Evolutionary conservation across 2,329 filamentous ascomycete genomes (phyloP), one percentile per base, ranked within the genome.

Genomic region (Coniochaeta hoffmannii): DNA sequence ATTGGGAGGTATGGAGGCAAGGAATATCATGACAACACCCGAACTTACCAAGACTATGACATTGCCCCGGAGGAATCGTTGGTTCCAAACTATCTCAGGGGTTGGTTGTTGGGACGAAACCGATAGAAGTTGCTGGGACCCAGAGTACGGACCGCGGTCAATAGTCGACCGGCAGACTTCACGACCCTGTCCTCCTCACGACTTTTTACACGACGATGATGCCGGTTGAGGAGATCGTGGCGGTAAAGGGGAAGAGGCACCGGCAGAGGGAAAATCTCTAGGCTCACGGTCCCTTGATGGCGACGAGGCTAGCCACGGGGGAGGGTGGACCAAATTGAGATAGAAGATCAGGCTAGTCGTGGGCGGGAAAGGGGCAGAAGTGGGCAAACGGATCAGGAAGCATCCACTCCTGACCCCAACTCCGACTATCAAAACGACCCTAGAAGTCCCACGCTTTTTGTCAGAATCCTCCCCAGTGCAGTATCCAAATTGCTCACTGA

Each of bases 351-450:
- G n/a, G 6, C 24, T 46, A 28, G 22, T n/a, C 19, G 22, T 46
- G 41, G 41, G 24, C 41, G 41, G 41, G 41, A 46, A 46, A 46
- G 41, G 41, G 41, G 41, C 24, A 46, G 41, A 32, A 46, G 41
- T 46, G 41, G 41, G 41, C 12, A 19, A 46, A 19, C 19, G 41
- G 41, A 28, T 46, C 41, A 15, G 26, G 4, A 22, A 46, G 11
- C 15, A 46, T 46, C 41, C 41, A 46, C 41, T 46, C 15, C 12
- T 28, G 41, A 46, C 11, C 38, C 41, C 41, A 46, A 28, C 41
- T 12, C 22, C 41, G 6, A 46, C 30, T 32, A 32, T 32, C 30
- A 28, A 46, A 46, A n/a, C 7, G 22, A 46, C 41, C 41, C 22
- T 46, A 19, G 22, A n/a, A 46, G 41, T 46, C 41, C 41, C 41